phyloP scores from a whole-genome alignment of 441 rosid genomes.

The Eutrema salsugineum region DNA sequence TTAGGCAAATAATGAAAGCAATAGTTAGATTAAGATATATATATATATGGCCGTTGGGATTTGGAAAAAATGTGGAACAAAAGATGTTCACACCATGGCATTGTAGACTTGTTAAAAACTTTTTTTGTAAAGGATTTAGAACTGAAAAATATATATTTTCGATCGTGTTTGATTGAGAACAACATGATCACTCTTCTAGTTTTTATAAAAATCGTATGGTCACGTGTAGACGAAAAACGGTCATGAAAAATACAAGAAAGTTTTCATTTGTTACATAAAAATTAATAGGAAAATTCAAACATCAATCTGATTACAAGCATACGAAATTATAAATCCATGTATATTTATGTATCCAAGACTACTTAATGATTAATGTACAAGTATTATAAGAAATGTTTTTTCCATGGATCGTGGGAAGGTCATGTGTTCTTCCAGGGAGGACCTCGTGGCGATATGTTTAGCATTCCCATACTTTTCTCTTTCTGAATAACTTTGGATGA shows the following conservation, averaged over 20 bases:
- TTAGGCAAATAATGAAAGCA: constrained; percentile 40
- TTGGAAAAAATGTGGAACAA: not conserved
- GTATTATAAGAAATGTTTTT: not conserved
- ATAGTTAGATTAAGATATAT: not conserved
- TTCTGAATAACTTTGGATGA: not conserved
- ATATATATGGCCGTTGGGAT: not conserved
- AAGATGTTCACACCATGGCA: constrained; percentile 17
- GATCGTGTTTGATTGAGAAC: not conserved
- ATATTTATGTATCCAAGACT: not conserved
- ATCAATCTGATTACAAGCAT: not conserved
- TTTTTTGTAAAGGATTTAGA: not conserved
- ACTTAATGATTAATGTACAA: not conserved
- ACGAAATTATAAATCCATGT: not conserved
- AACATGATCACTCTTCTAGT: not conserved
- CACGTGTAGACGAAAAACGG: not conserved
- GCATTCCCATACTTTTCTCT: not conserved
- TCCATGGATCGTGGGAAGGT: not conserved
- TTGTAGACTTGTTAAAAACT: not conserved
- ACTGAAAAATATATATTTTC: not conserved
- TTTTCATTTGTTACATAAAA: not conserved
- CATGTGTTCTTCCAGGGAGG: constrained; percentile 4
- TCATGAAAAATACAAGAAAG: not conserved
- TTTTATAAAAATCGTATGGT: not conserved
- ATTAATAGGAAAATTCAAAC: not conserved
- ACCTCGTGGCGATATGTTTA: not conserved